Evolutionary conservation across 805 yeast species (phyloP).

Genomic region (Torulaspora microellipsoides): DNA sequence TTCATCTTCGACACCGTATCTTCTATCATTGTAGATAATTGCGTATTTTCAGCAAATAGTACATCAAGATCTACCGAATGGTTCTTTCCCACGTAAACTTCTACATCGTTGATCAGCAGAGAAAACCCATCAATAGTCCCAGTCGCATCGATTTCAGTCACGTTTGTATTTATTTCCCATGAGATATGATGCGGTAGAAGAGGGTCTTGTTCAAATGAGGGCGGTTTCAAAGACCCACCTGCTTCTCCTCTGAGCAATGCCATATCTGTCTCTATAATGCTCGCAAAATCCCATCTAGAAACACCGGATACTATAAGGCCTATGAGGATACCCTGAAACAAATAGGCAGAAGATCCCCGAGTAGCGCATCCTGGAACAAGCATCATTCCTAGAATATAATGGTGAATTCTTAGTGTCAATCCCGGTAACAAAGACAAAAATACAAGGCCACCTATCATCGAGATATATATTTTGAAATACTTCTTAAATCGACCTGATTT

Average conservation of each 20-base stretch:
- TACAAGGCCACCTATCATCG: constrained; percentile 42
- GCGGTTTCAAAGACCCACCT: constrained; percentile 47
- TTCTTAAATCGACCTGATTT: constrained; percentile 60
- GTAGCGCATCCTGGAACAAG: constrained; percentile 83
- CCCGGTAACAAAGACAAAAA: constrained; percentile 54
- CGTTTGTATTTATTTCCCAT: constrained; percentile 26
- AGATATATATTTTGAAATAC: constrained; percentile 52
- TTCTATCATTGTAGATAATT: constrained; percentile 30
- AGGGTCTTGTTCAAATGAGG: constrained; percentile 35
- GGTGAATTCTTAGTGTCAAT: constrained; percentile 72
- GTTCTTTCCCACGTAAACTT: constrained; percentile 57
- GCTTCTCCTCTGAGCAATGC: constrained; percentile 74
- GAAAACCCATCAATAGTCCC: constrained; percentile 50
- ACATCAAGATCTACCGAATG: constrained; percentile 41
- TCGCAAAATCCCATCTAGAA: constrained; percentile 90
- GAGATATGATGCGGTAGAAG: constrained; percentile 22
- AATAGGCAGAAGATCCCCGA: constrained; percentile 60
- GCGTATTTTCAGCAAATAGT: constrained; percentile 32
- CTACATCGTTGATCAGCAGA: constrained; percentile 72
- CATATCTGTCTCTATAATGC: constrained; percentile 72
- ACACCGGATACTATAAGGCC: constrained; percentile 84
- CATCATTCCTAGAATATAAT: constrained; percentile 71
- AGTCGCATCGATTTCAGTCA: constrained; percentile 15
- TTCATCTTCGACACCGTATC: constrained; percentile 27
- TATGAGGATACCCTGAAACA: constrained; percentile 78